Evolutionary conservation across 306 rosid genomes (phyloP).

Genomic region (Lagenaria siceraria): DNA sequence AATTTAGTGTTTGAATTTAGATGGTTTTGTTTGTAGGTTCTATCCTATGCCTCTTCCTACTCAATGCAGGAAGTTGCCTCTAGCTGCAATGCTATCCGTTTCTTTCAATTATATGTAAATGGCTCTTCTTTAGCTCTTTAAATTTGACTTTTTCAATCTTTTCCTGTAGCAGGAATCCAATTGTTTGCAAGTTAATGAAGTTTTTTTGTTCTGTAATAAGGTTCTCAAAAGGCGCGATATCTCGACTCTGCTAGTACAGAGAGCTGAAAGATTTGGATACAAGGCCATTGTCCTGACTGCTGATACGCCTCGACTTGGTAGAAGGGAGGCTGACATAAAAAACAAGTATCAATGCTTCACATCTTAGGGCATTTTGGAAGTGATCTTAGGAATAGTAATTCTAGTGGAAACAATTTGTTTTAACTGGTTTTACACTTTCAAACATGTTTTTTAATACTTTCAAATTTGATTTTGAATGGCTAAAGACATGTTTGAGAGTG

Average conservation of each 20-base stretch:
- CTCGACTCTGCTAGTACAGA: constrained; percentile 29
- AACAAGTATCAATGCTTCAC: constrained; percentile 27
- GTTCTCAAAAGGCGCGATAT: constrained; percentile 39
- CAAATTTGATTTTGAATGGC: neutral
- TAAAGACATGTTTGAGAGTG: neutral
- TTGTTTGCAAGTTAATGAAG: neutral
- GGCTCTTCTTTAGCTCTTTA: neutral
- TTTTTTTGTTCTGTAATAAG: constrained; percentile 10
- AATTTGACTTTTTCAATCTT: neutral
- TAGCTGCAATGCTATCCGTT: constrained; percentile 57
- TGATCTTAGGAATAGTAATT: neutral
- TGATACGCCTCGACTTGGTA: constrained; percentile 42
- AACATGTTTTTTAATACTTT: neutral
- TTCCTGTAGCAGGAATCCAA: neutral
- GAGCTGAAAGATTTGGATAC: constrained; percentile 49
- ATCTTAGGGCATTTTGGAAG: neutral
- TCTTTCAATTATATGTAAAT: constrained; percentile 55
- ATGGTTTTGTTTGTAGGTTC: constrained; percentile 13
- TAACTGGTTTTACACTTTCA: neutral
- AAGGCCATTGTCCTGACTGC: constrained; percentile 52
- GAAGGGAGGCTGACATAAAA: constrained; percentile 59
- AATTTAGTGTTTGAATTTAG: neutral
- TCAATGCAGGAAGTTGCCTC: constrained; percentile 55
- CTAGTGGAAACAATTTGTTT: neutral
- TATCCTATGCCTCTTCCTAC: constrained; percentile 32